Conservation (phyloP, 2,329 filamentous ascomycete species). For the Fusarium burgessii region DNA sequence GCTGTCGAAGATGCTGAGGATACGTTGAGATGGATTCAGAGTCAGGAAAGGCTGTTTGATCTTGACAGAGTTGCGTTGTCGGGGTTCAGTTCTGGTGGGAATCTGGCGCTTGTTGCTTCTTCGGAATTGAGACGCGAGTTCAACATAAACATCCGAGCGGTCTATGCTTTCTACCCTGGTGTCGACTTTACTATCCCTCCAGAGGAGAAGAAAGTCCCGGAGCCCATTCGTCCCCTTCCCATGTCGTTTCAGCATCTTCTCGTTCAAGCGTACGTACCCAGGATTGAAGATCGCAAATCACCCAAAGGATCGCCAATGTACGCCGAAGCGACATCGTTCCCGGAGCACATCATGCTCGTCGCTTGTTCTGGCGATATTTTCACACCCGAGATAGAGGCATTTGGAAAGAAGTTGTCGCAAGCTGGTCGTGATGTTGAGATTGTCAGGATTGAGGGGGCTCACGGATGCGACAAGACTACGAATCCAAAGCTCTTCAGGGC, state of each 20-base stretch:
- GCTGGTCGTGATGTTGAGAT: conserved; percentile 23
- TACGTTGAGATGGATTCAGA: conserved; percentile 48
- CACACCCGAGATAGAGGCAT: conserved; percentile 50
- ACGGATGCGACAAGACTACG: conserved; percentile 42
- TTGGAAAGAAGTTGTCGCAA: conserved; percentile 44
- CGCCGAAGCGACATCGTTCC: conserved; percentile 37
- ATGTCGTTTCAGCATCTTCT: conserved; percentile 44
- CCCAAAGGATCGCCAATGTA: conserved; percentile 52
- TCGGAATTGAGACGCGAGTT: conserved; percentile 44
- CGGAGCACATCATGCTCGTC: conserved; percentile 44
- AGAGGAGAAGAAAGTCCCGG: conserved; percentile 45
- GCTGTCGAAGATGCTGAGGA: conserved; percentile 52
- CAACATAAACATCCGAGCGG: conserved; percentile 59
- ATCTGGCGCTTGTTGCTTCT: conserved; percentile 54
- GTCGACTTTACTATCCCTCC: conserved; percentile 49
- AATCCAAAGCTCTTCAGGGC: conserved; percentile 2
- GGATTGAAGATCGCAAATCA: conserved; percentile 44
- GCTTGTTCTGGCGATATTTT: conserved; percentile 53
- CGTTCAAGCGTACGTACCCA: conserved; percentile 50
- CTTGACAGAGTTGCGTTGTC: conserved; percentile 55
- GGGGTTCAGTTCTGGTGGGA: conserved; percentile 61
- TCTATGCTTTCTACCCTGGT: conserved; percentile 60
- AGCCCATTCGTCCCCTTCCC: conserved; percentile 31
- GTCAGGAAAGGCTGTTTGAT: conserved; percentile 48
- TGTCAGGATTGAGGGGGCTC: conserved; percentile 27